Evolutionary conservation across 2,329 filamentous ascomycete species (phyloP).

Genomic region (Macrophomina pseudophaseolina): DNA sequence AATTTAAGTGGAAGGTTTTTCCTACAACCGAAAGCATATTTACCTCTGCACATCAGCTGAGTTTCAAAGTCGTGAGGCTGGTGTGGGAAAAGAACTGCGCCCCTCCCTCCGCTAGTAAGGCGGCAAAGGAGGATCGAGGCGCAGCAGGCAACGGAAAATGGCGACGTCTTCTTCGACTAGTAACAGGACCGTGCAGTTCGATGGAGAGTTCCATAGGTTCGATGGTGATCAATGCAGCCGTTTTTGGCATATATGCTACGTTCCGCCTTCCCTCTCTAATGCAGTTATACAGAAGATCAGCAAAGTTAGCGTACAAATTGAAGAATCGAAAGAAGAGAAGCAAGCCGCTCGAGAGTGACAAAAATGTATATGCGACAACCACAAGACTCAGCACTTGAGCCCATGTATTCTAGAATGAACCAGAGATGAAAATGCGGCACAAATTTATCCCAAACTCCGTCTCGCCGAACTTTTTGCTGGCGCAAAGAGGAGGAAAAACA

Average conservation of each 20-base stretch:
- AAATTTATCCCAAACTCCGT: conserved; percentile 10
- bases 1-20: not conserved
- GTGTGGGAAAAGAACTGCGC: not conserved
- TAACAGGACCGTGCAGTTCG: conserved; percentile 1
- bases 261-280: conserved; percentile 11
- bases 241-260: not conserved
- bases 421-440: conserved; percentile 3
- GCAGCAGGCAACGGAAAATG: not conserved
- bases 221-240: conserved; percentile 5
- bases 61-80: not conserved
- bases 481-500: not conserved
- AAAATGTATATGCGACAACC: not conserved
- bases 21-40: not conserved
- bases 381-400: conserved; percentile 24
- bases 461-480: not conserved
- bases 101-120: not conserved
- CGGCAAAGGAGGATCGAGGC: not conserved
- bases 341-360: not conserved
- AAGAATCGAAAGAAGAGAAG: not conserved
- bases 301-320: not conserved
- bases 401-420: conserved; percentile 17
- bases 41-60: not conserved
- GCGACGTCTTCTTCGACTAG: not conserved
- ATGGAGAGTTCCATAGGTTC: conserved; percentile 1
- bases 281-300: conserved; percentile 6